phyloP scores from a whole-genome alignment of 2,329 filamentous ascomycete genomes.

The Phialophora chinensis region DNA sequence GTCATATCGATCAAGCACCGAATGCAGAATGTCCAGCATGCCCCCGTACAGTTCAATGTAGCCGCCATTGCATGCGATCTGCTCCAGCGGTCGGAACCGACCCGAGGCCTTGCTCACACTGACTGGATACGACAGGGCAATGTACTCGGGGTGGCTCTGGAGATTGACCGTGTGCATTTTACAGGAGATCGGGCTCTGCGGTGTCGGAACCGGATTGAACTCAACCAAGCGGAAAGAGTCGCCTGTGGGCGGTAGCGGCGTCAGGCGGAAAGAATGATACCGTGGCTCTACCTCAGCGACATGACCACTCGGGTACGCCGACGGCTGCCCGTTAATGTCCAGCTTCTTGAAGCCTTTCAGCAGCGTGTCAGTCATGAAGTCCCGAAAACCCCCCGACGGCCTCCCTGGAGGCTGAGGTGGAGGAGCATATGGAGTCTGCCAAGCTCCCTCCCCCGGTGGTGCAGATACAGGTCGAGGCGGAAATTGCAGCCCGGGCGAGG shows the following conservation, averaged over 20 bases:
- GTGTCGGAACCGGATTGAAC: conserved; percentile 1
- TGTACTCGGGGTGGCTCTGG: conserved; percentile 1
- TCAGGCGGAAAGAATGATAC: conserved; percentile 7
- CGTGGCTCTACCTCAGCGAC: not conserved
- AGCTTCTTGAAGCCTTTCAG: not conserved
- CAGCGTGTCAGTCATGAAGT: not conserved
- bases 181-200: conserved; percentile 4
- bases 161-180: not conserved
- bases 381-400: not conserved
- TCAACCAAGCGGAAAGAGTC: not conserved
- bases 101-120: conserved; percentile 1
- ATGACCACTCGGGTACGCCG: not conserved
- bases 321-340: not conserved
- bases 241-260: not conserved
- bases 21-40: conserved; percentile 2
- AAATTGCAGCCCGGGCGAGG: not conserved
- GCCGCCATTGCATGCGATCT: not conserved
- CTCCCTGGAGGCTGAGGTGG: not conserved
- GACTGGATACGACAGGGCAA: conserved; percentile 2
- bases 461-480: not conserved
- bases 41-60: not conserved
- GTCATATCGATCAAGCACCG: not conserved
- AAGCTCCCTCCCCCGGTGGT: not conserved
- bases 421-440: not conserved
- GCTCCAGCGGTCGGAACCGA: not conserved